Percentiles rank a stretch among this genome's conserved stretches.
phyloP scores from a whole-genome alignment of 139 green algal genomes.

The Raphidocelis subcapitata region DNA sequence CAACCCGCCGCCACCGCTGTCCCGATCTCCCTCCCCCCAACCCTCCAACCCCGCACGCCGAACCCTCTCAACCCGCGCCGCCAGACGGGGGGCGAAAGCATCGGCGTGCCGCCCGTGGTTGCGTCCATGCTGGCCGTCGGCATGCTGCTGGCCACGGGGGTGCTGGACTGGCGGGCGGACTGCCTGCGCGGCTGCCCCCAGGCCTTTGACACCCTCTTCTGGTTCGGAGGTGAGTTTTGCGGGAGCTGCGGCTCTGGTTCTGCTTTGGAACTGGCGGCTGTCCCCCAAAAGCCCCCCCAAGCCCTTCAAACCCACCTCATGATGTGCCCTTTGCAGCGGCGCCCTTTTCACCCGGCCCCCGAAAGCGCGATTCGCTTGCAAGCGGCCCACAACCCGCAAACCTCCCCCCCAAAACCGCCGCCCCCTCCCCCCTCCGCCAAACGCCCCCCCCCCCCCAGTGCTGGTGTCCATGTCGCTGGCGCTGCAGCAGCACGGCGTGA shows the following conservation, averaged over 20 bases:
- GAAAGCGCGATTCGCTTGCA: not conserved
- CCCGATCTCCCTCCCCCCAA: too few relatives aligned
- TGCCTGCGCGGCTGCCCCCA: slow-evolving; percentile 83
- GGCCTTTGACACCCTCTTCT: slow-evolving; percentile 97
- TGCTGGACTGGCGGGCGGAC: slow-evolving; percentile 53
- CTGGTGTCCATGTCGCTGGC: slow-evolving; percentile 84
- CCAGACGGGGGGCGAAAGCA: slow-evolving; percentile 41
- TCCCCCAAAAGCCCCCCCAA: too few relatives aligned
- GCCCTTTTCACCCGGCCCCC: slow-evolving; percentile 4
- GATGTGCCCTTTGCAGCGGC: not conserved
- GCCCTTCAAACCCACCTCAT: not conserved
- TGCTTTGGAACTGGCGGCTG: too few relatives aligned
- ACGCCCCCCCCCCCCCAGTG: slow-evolving; percentile 26
- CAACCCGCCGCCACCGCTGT: too few relatives aligned
- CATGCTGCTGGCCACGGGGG: slow-evolving; percentile 77
- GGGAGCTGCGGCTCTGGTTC: not conserved
- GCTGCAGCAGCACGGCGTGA: slow-evolving; percentile 15
- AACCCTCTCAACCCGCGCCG: too few relatives aligned
- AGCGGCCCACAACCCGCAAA: not conserved
- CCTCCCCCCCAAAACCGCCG: not conserved
- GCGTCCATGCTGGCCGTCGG: slow-evolving; percentile 93
- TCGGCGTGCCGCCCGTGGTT: slow-evolving; percentile 80
- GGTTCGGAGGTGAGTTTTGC: slow-evolving; percentile 55
- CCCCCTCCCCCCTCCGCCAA: not conserved
- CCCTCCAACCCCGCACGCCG: too few relatives aligned